Percentiles rank a stretch among this genome's conserved stretches.
Conservation (phyloP, 1,284 basidiomycete genomes). For the Sporisorium sorghi region DNA sequence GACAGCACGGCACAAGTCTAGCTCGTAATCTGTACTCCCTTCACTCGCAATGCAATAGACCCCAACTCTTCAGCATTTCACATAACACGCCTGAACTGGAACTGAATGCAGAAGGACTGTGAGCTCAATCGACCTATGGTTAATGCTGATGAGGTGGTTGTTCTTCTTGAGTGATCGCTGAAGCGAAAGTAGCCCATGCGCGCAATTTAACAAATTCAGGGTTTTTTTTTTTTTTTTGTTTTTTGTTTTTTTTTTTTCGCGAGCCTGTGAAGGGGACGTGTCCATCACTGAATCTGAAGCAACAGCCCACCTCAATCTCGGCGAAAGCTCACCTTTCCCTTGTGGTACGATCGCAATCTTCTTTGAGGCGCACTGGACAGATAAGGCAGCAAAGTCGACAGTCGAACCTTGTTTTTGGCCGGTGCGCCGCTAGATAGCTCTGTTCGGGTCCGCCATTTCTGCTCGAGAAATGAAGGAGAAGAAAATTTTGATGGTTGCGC, state of each 20-base stretch:
- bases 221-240: too few relatives aligned
- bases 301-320: not conserved
- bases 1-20: too few relatives aligned
- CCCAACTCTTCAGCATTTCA: not conserved
- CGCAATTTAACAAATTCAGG: not conserved
- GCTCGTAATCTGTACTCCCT: conserved; percentile 3
- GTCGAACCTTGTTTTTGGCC: too few relatives aligned
- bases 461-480: not conserved
- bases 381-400: not conserved
- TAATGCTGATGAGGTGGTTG: not conserved
- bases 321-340: not conserved
- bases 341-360: not conserved
- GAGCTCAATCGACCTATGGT: not conserved
- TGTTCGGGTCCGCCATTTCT: not conserved
- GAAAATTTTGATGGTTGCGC: not conserved
- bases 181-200: not conserved
- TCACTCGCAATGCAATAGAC: conserved; percentile 23
- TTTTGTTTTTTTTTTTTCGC: too few relatives aligned
- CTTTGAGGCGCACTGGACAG: not conserved
- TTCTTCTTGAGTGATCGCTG: not conserved
- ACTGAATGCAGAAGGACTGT: not conserved
- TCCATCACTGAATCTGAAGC: not conserved
- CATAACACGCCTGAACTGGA: not conserved
- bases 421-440: too few relatives aligned
- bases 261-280: too few relatives aligned